Percentiles rank a stretch among this genome's conserved stretches.
Conservation (phyloP, 2,329 filamentous ascomycete genomes). For the Aspergillus sp. region DNA sequence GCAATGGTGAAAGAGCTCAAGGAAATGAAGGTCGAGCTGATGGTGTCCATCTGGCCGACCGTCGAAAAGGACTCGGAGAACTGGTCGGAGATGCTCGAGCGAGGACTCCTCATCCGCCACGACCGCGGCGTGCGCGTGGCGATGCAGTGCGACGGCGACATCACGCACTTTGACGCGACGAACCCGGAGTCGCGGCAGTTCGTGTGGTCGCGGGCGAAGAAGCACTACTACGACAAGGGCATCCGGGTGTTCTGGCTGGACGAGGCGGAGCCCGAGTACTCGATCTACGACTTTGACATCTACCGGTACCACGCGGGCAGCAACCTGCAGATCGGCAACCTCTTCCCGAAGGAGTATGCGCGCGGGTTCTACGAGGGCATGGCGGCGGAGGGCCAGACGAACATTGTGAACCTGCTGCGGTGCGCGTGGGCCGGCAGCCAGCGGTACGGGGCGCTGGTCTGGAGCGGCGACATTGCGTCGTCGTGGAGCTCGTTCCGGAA, state of each 20-base stretch:
- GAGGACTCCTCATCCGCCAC: constrained; percentile 59
- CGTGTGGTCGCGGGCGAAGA: constrained; percentile 59
- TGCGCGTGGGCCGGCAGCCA: constrained; percentile 61
- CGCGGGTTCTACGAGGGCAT: constrained; percentile 61
- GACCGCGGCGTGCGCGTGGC: constrained; percentile 60
- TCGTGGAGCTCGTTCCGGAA: constrained; percentile 61
- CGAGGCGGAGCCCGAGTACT: constrained; percentile 64
- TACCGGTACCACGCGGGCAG: constrained; percentile 60
- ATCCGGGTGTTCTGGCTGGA: constrained; percentile 68
- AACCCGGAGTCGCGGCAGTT: constrained; percentile 59
- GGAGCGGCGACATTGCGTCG: constrained; percentile 66
- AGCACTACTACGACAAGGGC: constrained; percentile 62
- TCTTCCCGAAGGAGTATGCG: constrained; percentile 60
- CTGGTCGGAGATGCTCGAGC: constrained; percentile 61
- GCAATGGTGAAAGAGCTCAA: constrained; percentile 64
- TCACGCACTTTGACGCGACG: constrained; percentile 63
- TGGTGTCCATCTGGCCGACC: constrained; percentile 70
- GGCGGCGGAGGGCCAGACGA: constrained; percentile 50
- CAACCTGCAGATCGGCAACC: constrained; percentile 58
- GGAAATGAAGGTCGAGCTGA: constrained; percentile 60
- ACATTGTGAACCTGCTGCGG: constrained; percentile 60
- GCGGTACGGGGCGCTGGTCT: constrained; percentile 64
- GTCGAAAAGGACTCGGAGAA: constrained; percentile 61
- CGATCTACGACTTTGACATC: constrained; percentile 64
- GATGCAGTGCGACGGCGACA: constrained; percentile 60